Percentiles rank a stretch among this genome's conserved stretches.
These are phyloP conservation scores for Avena sativa DNA, from an alignment of 176 grass and related monocot species.

Conservation along the genomic window DNA sequence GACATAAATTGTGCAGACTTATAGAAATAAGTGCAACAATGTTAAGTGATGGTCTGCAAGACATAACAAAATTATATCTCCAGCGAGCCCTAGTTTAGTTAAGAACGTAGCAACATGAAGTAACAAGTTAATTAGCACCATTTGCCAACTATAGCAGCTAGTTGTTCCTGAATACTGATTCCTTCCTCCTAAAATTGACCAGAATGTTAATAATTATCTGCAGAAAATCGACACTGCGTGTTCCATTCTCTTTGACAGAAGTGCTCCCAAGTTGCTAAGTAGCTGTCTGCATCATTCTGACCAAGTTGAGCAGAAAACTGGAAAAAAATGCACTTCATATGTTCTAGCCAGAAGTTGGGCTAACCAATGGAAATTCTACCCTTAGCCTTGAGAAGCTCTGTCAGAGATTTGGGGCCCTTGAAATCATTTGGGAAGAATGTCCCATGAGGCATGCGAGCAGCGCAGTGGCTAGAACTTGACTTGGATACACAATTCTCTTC, in stretches of 20 bases:
- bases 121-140: slow-evolving; percentile 13
- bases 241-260: slow-evolving; percentile 34
- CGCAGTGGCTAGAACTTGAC: slow-evolving; percentile 15
- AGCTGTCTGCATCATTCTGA: neutral
- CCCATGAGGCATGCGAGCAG: slow-evolving; percentile 13
- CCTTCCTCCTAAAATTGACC: slow-evolving; percentile 24
- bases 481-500: slow-evolving; percentile 47
- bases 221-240: slow-evolving; percentile 7
- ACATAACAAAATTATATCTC: neutral
- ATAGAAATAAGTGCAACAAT: neutral
- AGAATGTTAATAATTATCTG: slow-evolving; percentile 18
- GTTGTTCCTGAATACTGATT: slow-evolving; percentile 5
- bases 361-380: slow-evolving; percentile 6
- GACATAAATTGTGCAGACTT: neutral
- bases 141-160: slow-evolving; percentile 31
- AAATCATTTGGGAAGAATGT: slow-evolving; percentile 47
- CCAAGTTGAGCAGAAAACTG: slow-evolving; percentile 27
- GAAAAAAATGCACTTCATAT: neutral
- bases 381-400: slow-evolving; percentile 55
- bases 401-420: slow-evolving; percentile 47
- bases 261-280: slow-evolving; percentile 15
- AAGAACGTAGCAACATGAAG: slow-evolving; percentile 23
- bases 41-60: slow-evolving; percentile 10
- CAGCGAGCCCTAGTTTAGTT: neutral
- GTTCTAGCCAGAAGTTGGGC: neutral